Base-by-base conservation (phyloP, 2,329 filamentous ascomycete species). In the Rasamsonia emersonii region DNA sequence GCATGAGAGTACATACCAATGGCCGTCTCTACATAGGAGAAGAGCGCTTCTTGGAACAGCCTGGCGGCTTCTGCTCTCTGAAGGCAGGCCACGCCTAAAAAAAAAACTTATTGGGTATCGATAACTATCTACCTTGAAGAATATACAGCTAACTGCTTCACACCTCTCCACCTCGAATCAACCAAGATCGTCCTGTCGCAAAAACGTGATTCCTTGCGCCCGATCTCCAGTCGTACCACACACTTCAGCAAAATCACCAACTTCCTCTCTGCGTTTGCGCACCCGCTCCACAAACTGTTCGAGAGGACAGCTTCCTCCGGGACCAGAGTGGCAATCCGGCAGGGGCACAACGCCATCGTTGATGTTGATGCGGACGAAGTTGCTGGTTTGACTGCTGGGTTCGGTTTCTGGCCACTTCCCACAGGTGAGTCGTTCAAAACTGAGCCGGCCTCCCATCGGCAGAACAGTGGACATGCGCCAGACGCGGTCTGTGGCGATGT, bases 381-480 rank as follows among this genome's bases (percentile, higher is more conserved):
- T 29, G n/a, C 4, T 54, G 46, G 2, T 53, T 38, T 4, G 40
- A 31, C 13, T 9, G 9, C 10, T 20, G 7, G 33, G 39, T 8
- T 36, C 30, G 18, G 47, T 31, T 15, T 34, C 26, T 10, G 34
- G 27, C 11, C 42, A 30, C 8, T 41, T 30, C 4, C 44, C 37
- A 41, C 70, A 76, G 6, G 52, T 51, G 15, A 76, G 51, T 8
- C 72, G 54, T 43, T 77, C 73, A 35, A 77, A 58, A 24, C 71
- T 64, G 24, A 74, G 53, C 14, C 71, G 60, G 5, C 66, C 72
- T 9, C 70, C 70, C 73, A 77, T 77, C 4, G 73, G 71, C 20
- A 68, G 61, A 4, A 75, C 56, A 33, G 71, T 65, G 3, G 70
- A 73, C 14, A 68, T 75, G 31, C 61, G 64, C 71, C 71, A 77